Evolutionary conservation across 768 basidiomycete genomes (phyloP).

Genomic region (Lactifluus subvellereus): DNA sequence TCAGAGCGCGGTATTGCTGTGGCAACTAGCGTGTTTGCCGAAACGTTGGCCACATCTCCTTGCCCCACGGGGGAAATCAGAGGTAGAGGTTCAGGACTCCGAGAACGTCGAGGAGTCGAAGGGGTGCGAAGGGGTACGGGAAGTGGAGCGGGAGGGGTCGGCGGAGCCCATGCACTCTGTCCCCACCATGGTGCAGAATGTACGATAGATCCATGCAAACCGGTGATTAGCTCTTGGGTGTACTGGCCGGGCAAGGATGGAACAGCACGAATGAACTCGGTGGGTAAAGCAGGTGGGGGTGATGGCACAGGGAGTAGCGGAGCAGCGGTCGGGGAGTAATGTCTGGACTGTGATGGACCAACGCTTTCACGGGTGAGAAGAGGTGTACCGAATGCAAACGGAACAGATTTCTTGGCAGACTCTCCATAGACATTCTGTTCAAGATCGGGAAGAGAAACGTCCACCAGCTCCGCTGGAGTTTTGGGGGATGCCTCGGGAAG

Average conservation of each 20-base stretch:
- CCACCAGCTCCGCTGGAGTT: slow-evolving; percentile 1
- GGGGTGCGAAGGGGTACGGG: slow-evolving; percentile 17
- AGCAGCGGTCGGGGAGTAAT: neutral
- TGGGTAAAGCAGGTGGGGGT: slow-evolving; percentile 13
- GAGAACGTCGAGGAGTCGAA: slow-evolving; percentile 7
- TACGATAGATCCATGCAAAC: neutral
- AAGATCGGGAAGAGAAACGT: neutral
- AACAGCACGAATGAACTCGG: slow-evolving; percentile 9
- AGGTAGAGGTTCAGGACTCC: slow-evolving; percentile 10
- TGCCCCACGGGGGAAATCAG: slow-evolving; percentile 6
- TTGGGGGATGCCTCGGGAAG: neutral
- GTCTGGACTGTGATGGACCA: neutral
- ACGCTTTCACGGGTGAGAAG: neutral
- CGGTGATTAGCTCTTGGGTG: slow-evolving; percentile 1
- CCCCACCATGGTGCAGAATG: slow-evolving; percentile 15
- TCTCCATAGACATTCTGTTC: neutral
- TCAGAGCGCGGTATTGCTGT: neutral
- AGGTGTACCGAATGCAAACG: neutral
- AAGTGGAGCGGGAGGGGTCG: slow-evolving; percentile 14
- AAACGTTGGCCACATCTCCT: neutral
- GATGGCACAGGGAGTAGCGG: slow-evolving; percentile 20
- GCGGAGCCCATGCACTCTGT: slow-evolving; percentile 15
- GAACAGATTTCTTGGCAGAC: neutral
- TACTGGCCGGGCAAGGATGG: slow-evolving; percentile 3
- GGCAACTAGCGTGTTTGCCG: neutral